Evolutionary conservation across 2,329 filamentous ascomycete genomes (phyloP).

Genomic region (Aureobasidium melanogenum): DNA sequence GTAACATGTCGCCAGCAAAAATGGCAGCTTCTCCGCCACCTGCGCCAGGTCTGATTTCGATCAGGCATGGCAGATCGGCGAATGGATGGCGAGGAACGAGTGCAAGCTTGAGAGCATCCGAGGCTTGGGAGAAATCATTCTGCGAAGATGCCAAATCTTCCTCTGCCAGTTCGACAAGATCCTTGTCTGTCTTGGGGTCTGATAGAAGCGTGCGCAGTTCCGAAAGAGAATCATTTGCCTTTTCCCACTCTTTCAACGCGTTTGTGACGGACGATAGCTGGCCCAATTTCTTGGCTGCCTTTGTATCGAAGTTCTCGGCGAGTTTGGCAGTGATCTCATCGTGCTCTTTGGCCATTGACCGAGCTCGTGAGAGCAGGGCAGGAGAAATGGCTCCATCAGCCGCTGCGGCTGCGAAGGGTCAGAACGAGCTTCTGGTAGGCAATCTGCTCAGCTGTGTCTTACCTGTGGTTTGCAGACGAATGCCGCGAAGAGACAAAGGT

Average conservation of each 20-base stretch:
- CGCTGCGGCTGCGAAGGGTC: constrained; percentile 9
- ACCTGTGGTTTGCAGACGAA: constrained; percentile 18
- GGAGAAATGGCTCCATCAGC: constrained; percentile 37
- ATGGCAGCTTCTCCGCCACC: constrained; percentile 86
- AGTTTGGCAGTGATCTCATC: constrained; percentile 43
- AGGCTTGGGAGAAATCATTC: constrained; percentile 53
- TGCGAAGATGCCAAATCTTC: constrained; percentile 64
- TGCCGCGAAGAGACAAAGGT: constrained; percentile 7
- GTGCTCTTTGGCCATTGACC: constrained; percentile 48
- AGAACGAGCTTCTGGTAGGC: not conserved
- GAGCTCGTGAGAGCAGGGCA: constrained; percentile 47
- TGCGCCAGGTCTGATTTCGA: constrained; percentile 87
- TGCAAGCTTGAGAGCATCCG: constrained; percentile 60
- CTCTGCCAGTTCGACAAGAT: constrained; percentile 50
- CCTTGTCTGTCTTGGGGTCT: constrained; percentile 54
- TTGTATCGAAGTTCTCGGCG: constrained; percentile 45
- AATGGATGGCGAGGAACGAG: constrained; percentile 87
- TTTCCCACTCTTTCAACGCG: constrained; percentile 49
- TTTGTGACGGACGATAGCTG: constrained; percentile 45
- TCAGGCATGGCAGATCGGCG: constrained; percentile 75
- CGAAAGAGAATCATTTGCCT: constrained; percentile 46
- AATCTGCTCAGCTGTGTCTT: not conserved
- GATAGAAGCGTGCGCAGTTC: constrained; percentile 70
- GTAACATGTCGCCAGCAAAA: constrained; percentile 77
- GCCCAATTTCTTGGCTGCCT: constrained; percentile 48